A percentile compares a stretch with the other conserved stretches of the same genome.
Conservation (phyloP, 306 rosid genomes). For the Fragaria nilgerrensis region DNA sequence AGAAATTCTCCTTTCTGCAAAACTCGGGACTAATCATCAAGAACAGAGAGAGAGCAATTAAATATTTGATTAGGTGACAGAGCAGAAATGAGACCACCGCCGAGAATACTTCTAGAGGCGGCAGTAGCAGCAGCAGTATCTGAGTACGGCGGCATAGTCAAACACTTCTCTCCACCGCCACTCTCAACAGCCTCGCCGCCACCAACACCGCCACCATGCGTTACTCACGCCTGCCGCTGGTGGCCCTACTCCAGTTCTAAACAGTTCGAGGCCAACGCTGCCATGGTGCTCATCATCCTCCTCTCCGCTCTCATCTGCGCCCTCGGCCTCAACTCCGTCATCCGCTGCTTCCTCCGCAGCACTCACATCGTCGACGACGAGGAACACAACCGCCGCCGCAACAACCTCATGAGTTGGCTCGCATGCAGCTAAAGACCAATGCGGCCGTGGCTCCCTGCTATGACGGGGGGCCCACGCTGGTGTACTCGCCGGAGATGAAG, state of each 20-base stretch:
- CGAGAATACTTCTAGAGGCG: neutral
- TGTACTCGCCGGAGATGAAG: conserved; percentile 34
- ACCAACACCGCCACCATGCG: conserved; percentile 17
- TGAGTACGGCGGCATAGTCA: neutral
- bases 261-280: conserved; percentile 49
- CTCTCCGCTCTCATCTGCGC: conserved; percentile 46
- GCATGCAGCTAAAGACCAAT: conserved; percentile 19
- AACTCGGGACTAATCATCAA: neutral
- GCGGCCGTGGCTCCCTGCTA: neutral
- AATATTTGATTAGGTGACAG: neutral
- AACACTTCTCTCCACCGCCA: conserved; percentile 22
- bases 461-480: conserved; percentile 25
- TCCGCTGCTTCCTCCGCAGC: conserved; percentile 46
- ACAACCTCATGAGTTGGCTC: neutral
- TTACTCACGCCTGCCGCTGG: conserved; percentile 28
- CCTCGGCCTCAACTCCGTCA: conserved; percentile 40
- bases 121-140: neutral
- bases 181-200: neutral
- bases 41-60: neutral
- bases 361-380: neutral
- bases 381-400: neutral
- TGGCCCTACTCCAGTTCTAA: conserved; percentile 35
- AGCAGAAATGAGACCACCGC: neutral
- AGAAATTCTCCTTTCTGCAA: conserved; percentile 10
- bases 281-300: conserved; percentile 41